These are phyloP conservation scores for Perilla frutescens DNA, from an alignment of 257 asterid genomes.

Conservation along the genomic window DNA sequence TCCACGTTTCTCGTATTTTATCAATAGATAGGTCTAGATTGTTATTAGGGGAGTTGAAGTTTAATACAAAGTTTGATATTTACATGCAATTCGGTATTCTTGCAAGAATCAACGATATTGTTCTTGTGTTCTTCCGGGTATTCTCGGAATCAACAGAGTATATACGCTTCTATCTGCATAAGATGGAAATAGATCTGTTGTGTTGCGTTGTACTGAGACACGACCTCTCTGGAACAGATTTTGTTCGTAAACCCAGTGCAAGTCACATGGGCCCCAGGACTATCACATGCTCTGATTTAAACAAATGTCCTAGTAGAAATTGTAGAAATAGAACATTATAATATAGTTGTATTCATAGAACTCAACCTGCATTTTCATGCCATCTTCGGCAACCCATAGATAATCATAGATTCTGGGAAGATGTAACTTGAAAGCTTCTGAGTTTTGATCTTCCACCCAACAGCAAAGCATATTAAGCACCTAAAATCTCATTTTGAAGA, in stretches of 20 bases:
- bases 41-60: no score
- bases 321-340: conserved; percentile 21
- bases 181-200: neutral
- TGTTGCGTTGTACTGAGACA: neutral
- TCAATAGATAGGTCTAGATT: no score
- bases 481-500: conserved; percentile 44
- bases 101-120: no score
- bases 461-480: conserved; percentile 97
- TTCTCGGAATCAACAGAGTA: no score
- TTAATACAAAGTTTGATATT: no score
- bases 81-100: no score
- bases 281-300: conserved; percentile 6
- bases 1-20: no score
- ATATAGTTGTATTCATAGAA: neutral
- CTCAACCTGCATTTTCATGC: conserved; percentile 97
- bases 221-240: conserved; percentile 1
- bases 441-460: conserved; percentile 95
- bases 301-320: conserved; percentile 19
- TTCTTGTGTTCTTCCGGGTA: no score
- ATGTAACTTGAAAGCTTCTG: conserved; percentile 97
- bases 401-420: conserved; percentile 88
- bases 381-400: conserved; percentile 98
- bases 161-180: no score
- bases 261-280: neutral
- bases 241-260: neutral